Evolutionary conservation across 345 rosid genomes (phyloP).

Genomic region (Bruguiera sexangula): DNA sequence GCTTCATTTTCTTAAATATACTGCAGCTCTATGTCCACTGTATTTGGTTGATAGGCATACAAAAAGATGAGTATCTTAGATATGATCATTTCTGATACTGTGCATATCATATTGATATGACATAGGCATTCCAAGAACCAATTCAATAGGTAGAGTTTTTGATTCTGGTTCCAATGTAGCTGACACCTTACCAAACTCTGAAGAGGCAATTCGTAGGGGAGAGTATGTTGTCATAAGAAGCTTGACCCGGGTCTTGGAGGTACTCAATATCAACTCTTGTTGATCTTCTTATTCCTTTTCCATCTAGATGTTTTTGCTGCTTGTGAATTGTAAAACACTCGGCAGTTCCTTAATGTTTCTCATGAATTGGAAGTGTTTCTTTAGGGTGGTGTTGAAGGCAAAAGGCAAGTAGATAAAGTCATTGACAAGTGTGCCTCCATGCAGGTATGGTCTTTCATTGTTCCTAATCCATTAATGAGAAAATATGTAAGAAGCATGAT

Average conservation of each 20-base stretch:
- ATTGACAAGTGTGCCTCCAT: constrained; percentile 97
- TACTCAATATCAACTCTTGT: constrained; percentile 24
- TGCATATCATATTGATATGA: constrained; percentile 14
- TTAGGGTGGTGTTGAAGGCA: constrained; percentile 98
- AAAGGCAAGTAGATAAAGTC: constrained; percentile 93
- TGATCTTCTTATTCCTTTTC: constrained; percentile 4
- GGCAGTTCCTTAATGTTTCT: constrained; percentile 24
- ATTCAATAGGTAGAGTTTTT: constrained; percentile 78
- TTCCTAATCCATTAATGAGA: constrained; percentile 14
- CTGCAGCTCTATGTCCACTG: background rate
- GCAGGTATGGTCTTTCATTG: constrained; percentile 62
- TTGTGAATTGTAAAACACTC: constrained; percentile 16
- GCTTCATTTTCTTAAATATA: background rate
- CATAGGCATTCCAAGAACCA: constrained; percentile 72
- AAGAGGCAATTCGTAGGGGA: constrained; percentile 92
- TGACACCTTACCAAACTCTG: constrained; percentile 71
- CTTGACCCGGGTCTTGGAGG: constrained; percentile 93
- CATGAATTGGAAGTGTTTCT: constrained; percentile 22
- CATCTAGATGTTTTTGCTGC: background rate
- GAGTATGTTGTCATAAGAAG: constrained; percentile 92
- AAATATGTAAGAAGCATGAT: background rate
- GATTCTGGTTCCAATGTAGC: constrained; percentile 55
- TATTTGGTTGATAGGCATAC: background rate
- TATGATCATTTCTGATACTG: constrained; percentile 1
- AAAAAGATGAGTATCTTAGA: no score